Base-by-base conservation (phyloP, 2,329 filamentous ascomycete genomes). In the Tolypocladium tundrense region DNA sequence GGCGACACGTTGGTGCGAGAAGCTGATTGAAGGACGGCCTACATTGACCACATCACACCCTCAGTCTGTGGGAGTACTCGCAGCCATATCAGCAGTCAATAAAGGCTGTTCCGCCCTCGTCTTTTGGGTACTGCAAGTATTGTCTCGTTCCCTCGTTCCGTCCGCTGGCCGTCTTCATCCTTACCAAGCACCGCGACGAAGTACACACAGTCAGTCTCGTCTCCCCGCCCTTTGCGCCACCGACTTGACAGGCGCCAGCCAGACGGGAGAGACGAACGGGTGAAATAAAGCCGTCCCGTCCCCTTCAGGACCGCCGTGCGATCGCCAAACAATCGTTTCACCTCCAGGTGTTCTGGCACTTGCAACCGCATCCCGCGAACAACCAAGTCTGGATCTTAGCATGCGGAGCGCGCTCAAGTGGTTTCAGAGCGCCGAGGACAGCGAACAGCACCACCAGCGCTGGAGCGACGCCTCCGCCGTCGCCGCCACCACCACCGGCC, bases 351-450 rank as follows among this genome's bases (percentile, higher is more conserved):
- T 21, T n/a, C 16, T 1, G 10, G 48, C 39, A 8, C 6, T 19
- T 40, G 39, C 39, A 16, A 8, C 39, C 8, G 19, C 33, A 14
- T 14, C 14, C 24, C 13, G 24, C 8, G 45, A 31, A 50, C n/a
- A n/a, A 8, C 39, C 1, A 33, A 8, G 45, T 24, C 27, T 27
- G 2, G 27, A 6, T 9, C 24, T 27, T 14, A 56, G 45, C 1
- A 58, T 58, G 57, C 57, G 60, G 53, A 65, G 58, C 59, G 59
- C 63, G 54, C 54, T 67, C 61, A 63, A 55, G 55, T 68, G 67
- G 69, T 65, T 68, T 60, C 67, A 69, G 61, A 67, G 62, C 62
- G 56, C 63, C 59, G 61, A 65, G 57, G 63, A 66, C 62, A 59
- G 60, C 57, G 55, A 57, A 58, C 55, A 61, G 43, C 56, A 51